These are phyloP conservation scores for Hanseniaspora vineae DNA, from an alignment of 805 yeast genomes.

Conservation along the genomic window DNA sequence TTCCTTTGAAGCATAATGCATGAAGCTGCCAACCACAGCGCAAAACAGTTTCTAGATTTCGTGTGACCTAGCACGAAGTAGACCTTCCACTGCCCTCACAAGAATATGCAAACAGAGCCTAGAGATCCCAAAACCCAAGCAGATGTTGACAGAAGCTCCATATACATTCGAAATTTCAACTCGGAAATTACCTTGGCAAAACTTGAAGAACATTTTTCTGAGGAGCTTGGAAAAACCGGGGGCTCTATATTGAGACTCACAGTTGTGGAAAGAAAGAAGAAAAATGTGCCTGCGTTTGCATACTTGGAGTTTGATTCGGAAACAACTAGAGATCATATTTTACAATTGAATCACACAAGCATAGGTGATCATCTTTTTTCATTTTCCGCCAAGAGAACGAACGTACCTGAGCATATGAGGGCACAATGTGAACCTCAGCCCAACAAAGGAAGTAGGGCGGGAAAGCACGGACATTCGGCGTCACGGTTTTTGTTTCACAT, in stretches of 20 bases:
- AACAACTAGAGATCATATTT: slow-evolving; percentile 34
- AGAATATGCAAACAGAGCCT: not conserved
- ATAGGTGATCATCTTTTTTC: slow-evolving; percentile 36
- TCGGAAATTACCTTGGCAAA: slow-evolving; percentile 36
- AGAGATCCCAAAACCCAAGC: slow-evolving; percentile 18
- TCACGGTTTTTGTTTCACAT: too few species aligned
- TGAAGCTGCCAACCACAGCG: too few species aligned
- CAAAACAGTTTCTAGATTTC: too few species aligned
- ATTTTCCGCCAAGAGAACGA: slow-evolving; percentile 41
- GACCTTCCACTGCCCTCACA: not conserved
- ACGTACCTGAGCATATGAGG: slow-evolving; percentile 31
- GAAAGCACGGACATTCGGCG: too few species aligned
- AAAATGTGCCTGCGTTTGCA: slow-evolving; percentile 16
- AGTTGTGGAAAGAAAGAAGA: slow-evolving; percentile 22
- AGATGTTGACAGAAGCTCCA: slow-evolving; percentile 39
- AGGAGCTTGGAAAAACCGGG: slow-evolving; percentile 8
- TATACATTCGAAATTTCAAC: slow-evolving; percentile 41
- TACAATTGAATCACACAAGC: slow-evolving; percentile 28
- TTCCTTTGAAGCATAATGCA: too few species aligned
- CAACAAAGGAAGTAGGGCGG: too few species aligned
- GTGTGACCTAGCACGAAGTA: not conserved
- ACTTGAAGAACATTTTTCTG: slow-evolving; percentile 33
- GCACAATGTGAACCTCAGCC: not conserved
- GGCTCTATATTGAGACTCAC: slow-evolving; percentile 43
- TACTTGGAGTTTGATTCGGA: slow-evolving; percentile 41